Base-by-base conservation (phyloP, 1,284 basidiomycete genomes). In the Ceratobasidium papillatum region DNA sequence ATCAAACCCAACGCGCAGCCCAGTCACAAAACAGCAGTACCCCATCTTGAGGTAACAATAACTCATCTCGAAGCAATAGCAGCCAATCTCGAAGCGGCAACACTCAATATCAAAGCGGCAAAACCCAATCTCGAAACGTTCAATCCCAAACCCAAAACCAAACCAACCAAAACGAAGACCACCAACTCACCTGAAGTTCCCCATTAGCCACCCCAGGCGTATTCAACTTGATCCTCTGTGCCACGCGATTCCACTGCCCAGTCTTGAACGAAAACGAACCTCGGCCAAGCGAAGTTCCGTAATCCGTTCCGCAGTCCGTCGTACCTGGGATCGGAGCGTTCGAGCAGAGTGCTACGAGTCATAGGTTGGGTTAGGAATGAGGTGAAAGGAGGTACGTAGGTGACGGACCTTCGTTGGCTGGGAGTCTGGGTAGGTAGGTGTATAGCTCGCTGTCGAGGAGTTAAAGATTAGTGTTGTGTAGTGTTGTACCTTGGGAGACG, bases 171-270 rank as follows among this genome's bases (percentile, higher is more conserved):
- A 8, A 27, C n/a, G 7, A 41, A 7, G 38, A 41, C 38, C 38
- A 41, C 34, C 11, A 25, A 36, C 68, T 71, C 56, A 61, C 68
- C 56, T 71, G 41, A 1, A 71, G 45, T 59, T 0, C 84, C 75
- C 79, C 79, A 61, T 81, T 76, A 9, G 80, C 77, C 47, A 77
- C 74, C 14, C 82, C 88, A 9, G 86, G 77, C 9, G 85, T 82
- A 79, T 93, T 93, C 75, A 92, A 78, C 80, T 86, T 89, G 74
- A 92, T 83, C 25, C 90, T 83, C 75, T 90, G 84, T 0, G 88
- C 86, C 27, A 93, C 80, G 1, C 84, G 84, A 2, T 84, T 83
- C 91, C 92, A 94, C 63, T 80, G 77, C 0, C 87, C 87, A 12
- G 81, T 71, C 11, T 79, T 76, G 68, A 88, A 86, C 0, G 76